Conservation (phyloP, 2,329 filamentous ascomycete genomes). For the Colletotrichum navitas region DNA sequence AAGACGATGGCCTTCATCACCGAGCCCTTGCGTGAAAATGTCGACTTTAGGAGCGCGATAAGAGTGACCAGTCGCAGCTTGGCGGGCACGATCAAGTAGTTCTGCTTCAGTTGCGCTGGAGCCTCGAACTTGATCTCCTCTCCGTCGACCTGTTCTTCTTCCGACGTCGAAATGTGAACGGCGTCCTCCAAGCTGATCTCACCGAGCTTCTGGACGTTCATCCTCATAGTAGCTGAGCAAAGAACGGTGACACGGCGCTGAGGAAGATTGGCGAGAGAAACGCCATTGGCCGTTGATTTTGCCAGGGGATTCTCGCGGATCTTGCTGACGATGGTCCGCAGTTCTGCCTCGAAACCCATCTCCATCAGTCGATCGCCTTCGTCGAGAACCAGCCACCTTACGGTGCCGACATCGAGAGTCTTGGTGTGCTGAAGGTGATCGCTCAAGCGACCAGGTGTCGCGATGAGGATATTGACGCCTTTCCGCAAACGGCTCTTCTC, state of each 20-base stretch:
- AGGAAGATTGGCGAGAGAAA: conserved; percentile 74
- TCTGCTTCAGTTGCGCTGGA: conserved; percentile 93
- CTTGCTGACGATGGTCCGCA: conserved; percentile 86
- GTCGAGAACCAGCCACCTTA: conserved; percentile 93
- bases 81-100: conserved; percentile 86
- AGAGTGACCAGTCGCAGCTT: conserved; percentile 93
- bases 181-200: conserved; percentile 97
- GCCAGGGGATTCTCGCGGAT: conserved; percentile 75
- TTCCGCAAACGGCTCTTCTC: conserved; percentile 96
- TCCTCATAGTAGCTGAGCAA: conserved; percentile 97
- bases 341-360: conserved; percentile 93
- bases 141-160: conserved; percentile 62
- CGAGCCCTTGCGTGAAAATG: conserved; percentile 88
- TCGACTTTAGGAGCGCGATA: conserved; percentile 84
- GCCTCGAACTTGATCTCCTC: conserved; percentile 77
- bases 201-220: conserved; percentile 93
- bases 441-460: conserved; percentile 89
- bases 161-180: conserved; percentile 81
- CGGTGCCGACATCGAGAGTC: conserved; percentile 86
- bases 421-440: conserved; percentile 96
- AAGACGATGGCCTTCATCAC: conserved; percentile 98
- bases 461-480: conserved; percentile 94
- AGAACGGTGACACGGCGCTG: conserved; percentile 86
- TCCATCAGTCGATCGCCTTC: conserved; percentile 99
- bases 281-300: conserved; percentile 70